Conservation (phyloP, 441 rosid genomes). For the California macrophylla region DNA sequence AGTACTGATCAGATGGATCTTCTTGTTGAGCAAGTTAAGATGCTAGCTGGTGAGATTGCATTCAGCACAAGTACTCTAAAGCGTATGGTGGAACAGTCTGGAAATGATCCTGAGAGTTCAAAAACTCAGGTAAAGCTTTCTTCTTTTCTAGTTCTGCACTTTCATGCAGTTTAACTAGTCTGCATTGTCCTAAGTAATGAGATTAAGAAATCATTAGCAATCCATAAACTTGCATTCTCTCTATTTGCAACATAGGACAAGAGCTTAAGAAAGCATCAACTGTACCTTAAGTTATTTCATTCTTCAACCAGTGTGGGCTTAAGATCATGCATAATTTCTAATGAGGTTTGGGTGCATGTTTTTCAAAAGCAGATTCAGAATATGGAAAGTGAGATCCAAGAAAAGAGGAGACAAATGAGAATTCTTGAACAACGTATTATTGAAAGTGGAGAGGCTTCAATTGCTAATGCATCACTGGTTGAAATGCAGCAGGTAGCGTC, state of each 20-base stretch:
- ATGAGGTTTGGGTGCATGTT: constrained; percentile 13
- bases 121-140: constrained; percentile 52
- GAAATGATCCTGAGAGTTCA: constrained; percentile 71
- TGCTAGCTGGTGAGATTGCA: constrained; percentile 99
- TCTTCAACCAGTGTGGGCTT: neutral
- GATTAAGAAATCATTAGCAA: neutral
- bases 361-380: constrained; percentile 53
- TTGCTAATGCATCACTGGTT: constrained; percentile 74
- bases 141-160: constrained; percentile 7
- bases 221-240: neutral
- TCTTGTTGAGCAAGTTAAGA: constrained; percentile 92
- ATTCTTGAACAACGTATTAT: constrained; percentile 70
- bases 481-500: constrained; percentile 90
- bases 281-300: neutral
- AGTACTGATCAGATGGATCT: constrained; percentile 91
- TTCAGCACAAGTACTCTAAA: constrained; percentile 89
- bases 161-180: neutral
- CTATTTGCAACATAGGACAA: neutral
- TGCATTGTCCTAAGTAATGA: constrained; percentile 5
- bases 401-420: constrained; percentile 82
- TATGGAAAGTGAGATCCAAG: constrained; percentile 80
- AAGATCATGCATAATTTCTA: neutral
- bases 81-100: constrained; percentile 84
- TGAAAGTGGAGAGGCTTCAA: constrained; percentile 87
- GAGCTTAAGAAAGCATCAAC: neutral